Base-by-base conservation (phyloP, 2,329 filamentous ascomycete genomes). In the Trichophyton equinum region DNA sequence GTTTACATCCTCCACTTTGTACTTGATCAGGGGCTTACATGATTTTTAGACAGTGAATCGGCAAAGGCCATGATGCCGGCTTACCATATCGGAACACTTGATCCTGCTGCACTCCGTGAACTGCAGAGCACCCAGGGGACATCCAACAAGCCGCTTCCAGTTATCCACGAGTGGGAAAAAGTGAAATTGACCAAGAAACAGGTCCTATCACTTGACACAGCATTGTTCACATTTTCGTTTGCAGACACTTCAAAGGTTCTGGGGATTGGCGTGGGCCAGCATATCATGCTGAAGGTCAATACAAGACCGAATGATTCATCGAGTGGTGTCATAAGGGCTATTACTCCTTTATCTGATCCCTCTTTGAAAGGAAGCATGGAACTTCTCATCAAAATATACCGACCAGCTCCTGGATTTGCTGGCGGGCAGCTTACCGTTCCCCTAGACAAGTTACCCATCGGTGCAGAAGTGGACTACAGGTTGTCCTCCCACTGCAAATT, bases 51-150 rank as follows among this genome's bases (percentile, higher is more conserved):
- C 72, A 91, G 87, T 71, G 91, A 96, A 75, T 95, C 88, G 15
- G 91, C 91, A 38, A 96, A 95, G 75, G 81, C 80, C 18, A 95
- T 95, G 90, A 91, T 96, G 86, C 81, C 82, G 9, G 74, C 81
- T 51, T 95, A 95, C 69, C 91, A 96, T 72, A 85, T 96, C 65
- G 91, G 91, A 58, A 84, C 84, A 0, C 80, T 96, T 11, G 83
- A 88, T 66, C 76, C 83, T 65, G 77, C 36, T 25, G 46, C 77
- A 20, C 82, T 85, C 0, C 77, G 78, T 4, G 76, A 78, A 44
- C 73, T 1, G 71, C 77, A 61, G 70, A 73, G n/a, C 73, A 20
- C 51, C 20, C 51, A 55, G 18, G 30, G 25, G 15, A 3, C 6
- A 33, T 55, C 51, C 9, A 74, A 30, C 68, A 70, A 1, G 74